Base-by-base conservation (phyloP, 2,329 filamentous ascomycete genomes). In the Colletotrichum liaoningense region DNA sequence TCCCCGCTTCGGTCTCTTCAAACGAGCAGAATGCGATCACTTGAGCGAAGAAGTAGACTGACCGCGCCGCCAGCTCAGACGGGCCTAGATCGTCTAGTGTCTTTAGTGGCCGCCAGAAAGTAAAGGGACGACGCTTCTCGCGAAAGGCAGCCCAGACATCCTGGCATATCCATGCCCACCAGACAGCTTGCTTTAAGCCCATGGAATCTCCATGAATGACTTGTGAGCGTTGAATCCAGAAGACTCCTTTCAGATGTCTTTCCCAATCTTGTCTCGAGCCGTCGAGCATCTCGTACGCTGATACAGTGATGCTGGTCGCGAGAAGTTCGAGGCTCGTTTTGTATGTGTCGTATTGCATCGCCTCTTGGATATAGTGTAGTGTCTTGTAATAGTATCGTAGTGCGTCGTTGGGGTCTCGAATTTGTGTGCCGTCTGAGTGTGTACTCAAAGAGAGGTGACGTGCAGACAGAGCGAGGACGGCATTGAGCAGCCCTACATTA, bases 131-230 rank as follows among this genome's bases (percentile, higher is more conserved):
- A 5, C 91, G 82, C 24, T 84, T 84, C 77, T 92, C 90, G 2
- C 89, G 85, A 75, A 92, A 91, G 0, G 90, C 90, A 2, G 89
- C 90, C 90, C 90, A 92, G 0, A 91, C 85, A 77, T 93, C 91
- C 77, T 93, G 90, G 28, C 89, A 84, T 6, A 92, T 81, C 91
- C 90, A 93, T 0, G 88, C 86, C 91, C 91, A 93, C 91, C 91
- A 92, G 0, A 90, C 88, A 0, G 89, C 88, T 74, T 88, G 86
- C 59, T 88, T 84, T 0, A 92, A 81, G 0, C 89, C 88, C 0
- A 87, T 85, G 0, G 86, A 88, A 68, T 90, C 89, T 1, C 89
- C 90, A 67, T 92, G 86, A 55, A 91, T 90, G 56, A 90, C 85
- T 64, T 90, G 89, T 0, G 87, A 90, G n/a, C 90, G 83, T 72